Evolutionary conservation across 2,329 filamentous ascomycete species (phyloP).

Genomic region (Rutstroemia sp.): DNA sequence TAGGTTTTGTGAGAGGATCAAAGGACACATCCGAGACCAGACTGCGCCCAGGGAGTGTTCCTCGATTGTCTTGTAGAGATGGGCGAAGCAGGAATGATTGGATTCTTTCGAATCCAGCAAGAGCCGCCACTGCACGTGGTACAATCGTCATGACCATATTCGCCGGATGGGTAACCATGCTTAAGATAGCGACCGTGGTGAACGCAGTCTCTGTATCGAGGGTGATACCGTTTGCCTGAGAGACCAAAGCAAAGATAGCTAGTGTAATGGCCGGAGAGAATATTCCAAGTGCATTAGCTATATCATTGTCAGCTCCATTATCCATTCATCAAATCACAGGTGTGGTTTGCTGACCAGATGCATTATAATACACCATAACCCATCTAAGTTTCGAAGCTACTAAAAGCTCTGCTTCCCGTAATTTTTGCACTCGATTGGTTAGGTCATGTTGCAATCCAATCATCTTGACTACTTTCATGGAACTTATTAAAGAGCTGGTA

Average conservation of each 20-base stretch:
- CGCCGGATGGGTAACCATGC: conserved; percentile 19
- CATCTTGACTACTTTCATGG: conserved; percentile 37
- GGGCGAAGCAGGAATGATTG: conserved; percentile 25
- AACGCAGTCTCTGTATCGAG: conserved; percentile 15
- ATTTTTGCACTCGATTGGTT: background rate
- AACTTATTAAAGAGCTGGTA: conserved; percentile 30
- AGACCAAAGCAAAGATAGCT: conserved; percentile 14
- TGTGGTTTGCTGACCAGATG: conserved; percentile 28
- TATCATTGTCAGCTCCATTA: background rate
- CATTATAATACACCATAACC: conserved; percentile 36
- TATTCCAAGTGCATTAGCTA: conserved; percentile 21
- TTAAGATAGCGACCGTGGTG: conserved; percentile 16
- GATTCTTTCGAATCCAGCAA: conserved; percentile 22
- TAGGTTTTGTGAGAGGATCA: background rate
- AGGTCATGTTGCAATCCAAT: conserved; percentile 19
- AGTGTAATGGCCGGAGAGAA: conserved; percentile 20
- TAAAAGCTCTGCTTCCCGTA: conserved; percentile 25
- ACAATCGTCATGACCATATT: conserved; percentile 21
- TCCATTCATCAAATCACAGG: conserved; percentile 9
- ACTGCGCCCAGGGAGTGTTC: background rate
- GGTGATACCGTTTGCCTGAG: background rate
- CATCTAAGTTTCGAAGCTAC: conserved; percentile 31
- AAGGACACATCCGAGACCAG: background rate
- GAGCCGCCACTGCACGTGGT: conserved; percentile 11
- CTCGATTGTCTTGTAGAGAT: conserved; percentile 8